A percentile compares a stretch with the other conserved stretches of the same genome.
Evolutionary conservation across 208 protist species (phyloP).

Genomic region (Endotrypanum monterogeii): DNA sequence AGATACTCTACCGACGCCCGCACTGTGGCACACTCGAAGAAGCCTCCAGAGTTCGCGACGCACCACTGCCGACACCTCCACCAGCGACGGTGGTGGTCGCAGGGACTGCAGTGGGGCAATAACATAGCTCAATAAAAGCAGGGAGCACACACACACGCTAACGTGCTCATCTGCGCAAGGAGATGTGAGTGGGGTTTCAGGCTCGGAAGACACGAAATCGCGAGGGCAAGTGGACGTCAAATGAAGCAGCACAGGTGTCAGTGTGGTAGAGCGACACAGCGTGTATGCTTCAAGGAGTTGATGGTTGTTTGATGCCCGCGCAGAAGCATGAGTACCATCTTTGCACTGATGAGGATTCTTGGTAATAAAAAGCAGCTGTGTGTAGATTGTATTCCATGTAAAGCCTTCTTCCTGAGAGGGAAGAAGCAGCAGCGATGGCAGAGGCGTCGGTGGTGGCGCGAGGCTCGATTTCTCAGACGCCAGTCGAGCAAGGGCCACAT

Average conservation of each 20-base stretch:
- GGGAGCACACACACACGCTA: slow-evolving; percentile 7
- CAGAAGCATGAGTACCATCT: background rate
- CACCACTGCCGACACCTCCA: slow-evolving; percentile 13
- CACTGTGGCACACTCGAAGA: background rate
- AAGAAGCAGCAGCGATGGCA: background rate
- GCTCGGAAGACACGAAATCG: background rate
- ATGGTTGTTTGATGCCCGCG: background rate
- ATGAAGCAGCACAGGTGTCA: background rate
- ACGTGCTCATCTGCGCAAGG: background rate
- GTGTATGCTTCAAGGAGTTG: background rate
- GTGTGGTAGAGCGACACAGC: background rate
- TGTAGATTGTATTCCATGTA: slow-evolving; percentile 1
- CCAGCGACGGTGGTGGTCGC: background rate
- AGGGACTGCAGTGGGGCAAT: slow-evolving; percentile 2
- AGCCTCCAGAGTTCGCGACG: slow-evolving; percentile 16
- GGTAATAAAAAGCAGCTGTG: background rate
- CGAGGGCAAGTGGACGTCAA: background rate
- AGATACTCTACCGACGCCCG: background rate
- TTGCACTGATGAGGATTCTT: background rate
- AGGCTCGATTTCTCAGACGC: background rate
- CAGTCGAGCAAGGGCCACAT: background rate
- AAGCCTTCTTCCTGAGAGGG: background rate
- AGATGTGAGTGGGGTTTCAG: background rate
- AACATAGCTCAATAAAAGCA: slow-evolving; percentile 19
- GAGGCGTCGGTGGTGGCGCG: slow-evolving; percentile 7